phyloP scores from a whole-genome alignment of 2,329 filamentous ascomycete genomes.

The Aspergillus sp. region DNA sequence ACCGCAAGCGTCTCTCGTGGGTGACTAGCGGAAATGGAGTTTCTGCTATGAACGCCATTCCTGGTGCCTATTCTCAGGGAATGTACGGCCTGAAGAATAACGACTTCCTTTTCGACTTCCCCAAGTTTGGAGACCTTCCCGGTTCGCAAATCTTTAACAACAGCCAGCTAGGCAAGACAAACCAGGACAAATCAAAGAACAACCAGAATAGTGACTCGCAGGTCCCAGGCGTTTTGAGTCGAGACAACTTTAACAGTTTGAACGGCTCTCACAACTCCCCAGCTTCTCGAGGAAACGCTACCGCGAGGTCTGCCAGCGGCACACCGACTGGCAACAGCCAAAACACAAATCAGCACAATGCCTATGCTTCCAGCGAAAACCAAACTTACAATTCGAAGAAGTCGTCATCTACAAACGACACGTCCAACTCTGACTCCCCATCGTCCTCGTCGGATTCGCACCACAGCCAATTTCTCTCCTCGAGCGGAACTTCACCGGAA shows the following conservation, averaged over 20 bases:
- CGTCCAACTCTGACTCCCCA: conserved; percentile 43
- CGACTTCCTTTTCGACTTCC: conserved; percentile 94
- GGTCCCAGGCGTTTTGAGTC: conserved; percentile 26
- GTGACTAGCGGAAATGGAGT: conserved; percentile 44
- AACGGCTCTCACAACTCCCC: not conserved
- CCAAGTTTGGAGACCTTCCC: conserved; percentile 77
- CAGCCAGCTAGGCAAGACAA: conserved; percentile 34
- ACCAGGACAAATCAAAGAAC: conserved; percentile 15
- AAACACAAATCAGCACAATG: conserved; percentile 2
- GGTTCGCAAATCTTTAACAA: conserved; percentile 50
- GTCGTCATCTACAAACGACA: conserved; percentile 16
- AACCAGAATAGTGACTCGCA: conserved; percentile 13
- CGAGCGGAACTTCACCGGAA: conserved; percentile 47
- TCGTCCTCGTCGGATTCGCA: conserved; percentile 47
- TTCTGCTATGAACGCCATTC: conserved; percentile 46
- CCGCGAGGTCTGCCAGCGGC: conserved; percentile 5
- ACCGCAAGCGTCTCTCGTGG: conserved; percentile 77
- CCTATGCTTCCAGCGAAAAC: conserved; percentile 6
- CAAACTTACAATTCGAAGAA: conserved; percentile 16
- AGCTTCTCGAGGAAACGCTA: not conserved
- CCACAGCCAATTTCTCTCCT: conserved; percentile 39
- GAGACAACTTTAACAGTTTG: conserved; percentile 15
- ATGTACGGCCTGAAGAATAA: conserved; percentile 63
- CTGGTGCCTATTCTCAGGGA: conserved; percentile 40
- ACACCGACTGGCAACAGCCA: conserved; percentile 7